These are phyloP conservation scores for Pyricularia sp. DNA, from an alignment of 2,329 filamentous ascomycete species.

Conservation along the genomic window DNA sequence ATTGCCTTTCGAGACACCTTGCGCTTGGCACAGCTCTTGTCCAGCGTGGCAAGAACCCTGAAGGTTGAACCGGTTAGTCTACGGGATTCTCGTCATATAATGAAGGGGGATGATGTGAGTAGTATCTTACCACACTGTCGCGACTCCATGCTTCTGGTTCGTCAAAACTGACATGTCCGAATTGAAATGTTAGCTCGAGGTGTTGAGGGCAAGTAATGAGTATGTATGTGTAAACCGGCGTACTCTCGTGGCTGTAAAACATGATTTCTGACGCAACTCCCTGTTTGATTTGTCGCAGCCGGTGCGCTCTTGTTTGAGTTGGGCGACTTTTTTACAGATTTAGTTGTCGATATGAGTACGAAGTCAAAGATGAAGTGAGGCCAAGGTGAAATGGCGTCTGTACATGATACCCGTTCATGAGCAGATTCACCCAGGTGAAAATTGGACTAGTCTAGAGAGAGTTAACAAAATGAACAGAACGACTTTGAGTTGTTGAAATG, in stretches of 20 bases:
- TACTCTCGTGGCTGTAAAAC: constrained; percentile 82
- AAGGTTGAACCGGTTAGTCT: neutral
- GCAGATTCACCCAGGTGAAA: neutral
- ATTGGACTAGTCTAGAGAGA: no score
- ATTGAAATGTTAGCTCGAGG: neutral
- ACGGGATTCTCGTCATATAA: neutral
- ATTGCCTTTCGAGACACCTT: constrained; percentile 81
- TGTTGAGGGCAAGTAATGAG: constrained; percentile 13
- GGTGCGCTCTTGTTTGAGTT: neutral
- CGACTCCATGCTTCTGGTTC: constrained; percentile 80
- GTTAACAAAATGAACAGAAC: neutral
- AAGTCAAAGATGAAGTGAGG: neutral
- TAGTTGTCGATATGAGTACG: neutral
- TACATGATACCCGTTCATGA: neutral
- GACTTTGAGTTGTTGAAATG: neutral
- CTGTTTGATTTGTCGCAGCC: neutral
- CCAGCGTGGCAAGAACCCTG: constrained; percentile 88
- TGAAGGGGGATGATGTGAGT: neutral
- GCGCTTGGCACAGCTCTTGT: constrained; percentile 58
- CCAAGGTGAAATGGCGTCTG: neutral
- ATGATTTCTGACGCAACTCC: neutral
- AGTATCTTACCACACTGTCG: constrained; percentile 74
- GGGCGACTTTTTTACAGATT: neutral
- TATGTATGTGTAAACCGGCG: constrained; percentile 19
- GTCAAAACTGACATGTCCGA: constrained; percentile 55